Evolutionary conservation across 306 rosid species (phyloP).

Genomic region (Acmispon strigosus): DNA sequence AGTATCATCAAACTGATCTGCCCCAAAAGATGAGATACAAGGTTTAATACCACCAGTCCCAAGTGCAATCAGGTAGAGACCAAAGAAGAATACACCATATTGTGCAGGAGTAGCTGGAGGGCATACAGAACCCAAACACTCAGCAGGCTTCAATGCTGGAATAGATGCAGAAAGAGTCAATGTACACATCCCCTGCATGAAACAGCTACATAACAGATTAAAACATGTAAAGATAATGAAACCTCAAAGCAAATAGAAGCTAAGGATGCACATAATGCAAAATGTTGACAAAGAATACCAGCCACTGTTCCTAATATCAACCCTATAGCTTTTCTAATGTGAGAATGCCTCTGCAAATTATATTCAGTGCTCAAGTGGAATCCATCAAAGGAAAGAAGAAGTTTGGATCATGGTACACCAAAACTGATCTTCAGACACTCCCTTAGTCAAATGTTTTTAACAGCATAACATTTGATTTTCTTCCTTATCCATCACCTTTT

Average conservation of each 20-base stretch:
- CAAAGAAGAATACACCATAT: slow-evolving; percentile 77
- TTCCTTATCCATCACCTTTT: slow-evolving; percentile 13
- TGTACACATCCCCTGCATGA: slow-evolving; percentile 88
- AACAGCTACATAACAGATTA: slow-evolving; percentile 10
- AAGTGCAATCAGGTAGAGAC: slow-evolving; percentile 92
- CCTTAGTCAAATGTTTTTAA: not conserved
- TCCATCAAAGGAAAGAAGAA: not conserved
- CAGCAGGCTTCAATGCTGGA: slow-evolving; percentile 66
- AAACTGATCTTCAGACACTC: not conserved
- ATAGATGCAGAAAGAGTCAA: slow-evolving; percentile 87
- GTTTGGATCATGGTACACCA: not conserved
- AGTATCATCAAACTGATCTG: slow-evolving; percentile 97
- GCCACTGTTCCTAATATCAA: not conserved
- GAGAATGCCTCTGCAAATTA: not conserved
- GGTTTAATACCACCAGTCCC: slow-evolving; percentile 99
- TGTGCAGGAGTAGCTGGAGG: slow-evolving; percentile 84
- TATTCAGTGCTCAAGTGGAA: slow-evolving; percentile 3
- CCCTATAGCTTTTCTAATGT: not conserved
- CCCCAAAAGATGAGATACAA: slow-evolving; percentile 90
- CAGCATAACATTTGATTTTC: not conserved
- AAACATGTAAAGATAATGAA: slow-evolving; percentile 9
- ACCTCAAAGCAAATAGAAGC: not conserved
- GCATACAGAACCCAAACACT: slow-evolving; percentile 60
- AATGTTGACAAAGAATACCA: not conserved
- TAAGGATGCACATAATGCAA: not conserved